These are phyloP conservation scores for Cenchrus fungigraminus DNA, from an alignment of 176 grass and related monocot genomes.

Conservation along the genomic window DNA sequence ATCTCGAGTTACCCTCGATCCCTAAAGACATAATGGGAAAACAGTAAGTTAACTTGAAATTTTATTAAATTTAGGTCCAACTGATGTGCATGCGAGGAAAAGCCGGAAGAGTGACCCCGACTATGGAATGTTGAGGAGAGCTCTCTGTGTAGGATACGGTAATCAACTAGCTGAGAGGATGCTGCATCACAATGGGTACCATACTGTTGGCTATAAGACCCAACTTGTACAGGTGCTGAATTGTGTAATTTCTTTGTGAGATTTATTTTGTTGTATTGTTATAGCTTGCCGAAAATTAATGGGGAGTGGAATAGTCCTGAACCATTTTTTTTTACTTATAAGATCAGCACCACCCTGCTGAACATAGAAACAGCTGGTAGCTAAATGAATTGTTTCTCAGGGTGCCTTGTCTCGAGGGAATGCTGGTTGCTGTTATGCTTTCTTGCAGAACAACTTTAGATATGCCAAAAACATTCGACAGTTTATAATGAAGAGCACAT, in stretches of 20 bases:
- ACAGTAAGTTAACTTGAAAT: not conserved
- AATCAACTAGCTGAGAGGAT: constrained; percentile 94
- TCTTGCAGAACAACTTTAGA: not conserved
- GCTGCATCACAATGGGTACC: constrained; percentile 97
- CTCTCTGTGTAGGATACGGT: constrained; percentile 85
- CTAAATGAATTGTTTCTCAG: not conserved
- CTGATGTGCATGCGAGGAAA: constrained; percentile 62
- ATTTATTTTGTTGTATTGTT: constrained; percentile 21
- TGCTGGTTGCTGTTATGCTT: not conserved
- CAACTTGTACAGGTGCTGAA: constrained; percentile 88
- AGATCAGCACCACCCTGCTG: not conserved
- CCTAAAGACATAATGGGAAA: not conserved
- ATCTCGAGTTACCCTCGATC: not conserved
- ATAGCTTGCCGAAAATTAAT: not conserved
- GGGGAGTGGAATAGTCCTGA: not conserved
- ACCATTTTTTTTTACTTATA: not conserved
- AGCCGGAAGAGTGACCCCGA: constrained; percentile 63
- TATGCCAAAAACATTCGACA: not conserved
- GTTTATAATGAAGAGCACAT: not conserved
- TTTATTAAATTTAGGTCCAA: constrained; percentile 58
- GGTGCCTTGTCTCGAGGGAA: not conserved
- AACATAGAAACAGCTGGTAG: not conserved
- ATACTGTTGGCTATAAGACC: constrained; percentile 88
- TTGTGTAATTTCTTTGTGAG: constrained; percentile 12
- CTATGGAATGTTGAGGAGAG: constrained; percentile 85